These are phyloP conservation scores for Abortiporus biennis DNA, from an alignment of 1,284 basidiomycete genomes.

Conservation along the genomic window DNA sequence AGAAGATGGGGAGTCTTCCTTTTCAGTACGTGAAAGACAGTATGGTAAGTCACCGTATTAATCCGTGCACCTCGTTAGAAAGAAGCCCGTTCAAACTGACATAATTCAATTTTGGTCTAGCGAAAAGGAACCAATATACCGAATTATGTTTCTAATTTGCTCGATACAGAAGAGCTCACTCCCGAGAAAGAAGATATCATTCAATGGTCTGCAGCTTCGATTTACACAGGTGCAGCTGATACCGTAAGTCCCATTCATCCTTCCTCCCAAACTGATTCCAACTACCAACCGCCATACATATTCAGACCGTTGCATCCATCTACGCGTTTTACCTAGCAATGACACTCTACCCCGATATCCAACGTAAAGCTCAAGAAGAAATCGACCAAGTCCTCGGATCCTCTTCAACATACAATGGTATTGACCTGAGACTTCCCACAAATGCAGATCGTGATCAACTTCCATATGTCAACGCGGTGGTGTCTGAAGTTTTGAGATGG, in stretches of 20 bases:
- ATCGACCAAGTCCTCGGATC: conserved; percentile 20
- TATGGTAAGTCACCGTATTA: conserved; percentile 20
- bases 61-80: too few species aligned
- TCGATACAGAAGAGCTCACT: conserved; percentile 8
- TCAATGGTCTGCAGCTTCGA: conserved; percentile 1
- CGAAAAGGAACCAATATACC: conserved; percentile 13
- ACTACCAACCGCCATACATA: not conserved
- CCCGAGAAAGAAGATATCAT: conserved; percentile 7
- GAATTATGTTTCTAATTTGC: conserved; percentile 13
- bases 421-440: conserved; percentile 9
- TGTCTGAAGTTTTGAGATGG: conserved; percentile 18
- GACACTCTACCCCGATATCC: conserved; percentile 19
- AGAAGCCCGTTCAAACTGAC: too few species aligned
- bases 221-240: conserved; percentile 10
- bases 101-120: too few species aligned
- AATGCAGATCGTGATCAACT: conserved; percentile 13
- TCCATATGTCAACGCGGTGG: conserved; percentile 17
- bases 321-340: conserved; percentile 19
- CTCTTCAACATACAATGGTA: too few species aligned
- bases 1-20: conserved; percentile 25
- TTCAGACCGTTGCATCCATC: conserved; percentile 17
- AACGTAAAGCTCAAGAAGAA: conserved; percentile 22
- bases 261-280: not conserved
- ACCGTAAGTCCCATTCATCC: conserved; percentile 7
- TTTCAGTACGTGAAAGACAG: conserved; percentile 24